These are phyloP conservation scores for Silene latifolia DNA, from an alignment of 148 eudicot genomes.

Conservation along the genomic window DNA sequence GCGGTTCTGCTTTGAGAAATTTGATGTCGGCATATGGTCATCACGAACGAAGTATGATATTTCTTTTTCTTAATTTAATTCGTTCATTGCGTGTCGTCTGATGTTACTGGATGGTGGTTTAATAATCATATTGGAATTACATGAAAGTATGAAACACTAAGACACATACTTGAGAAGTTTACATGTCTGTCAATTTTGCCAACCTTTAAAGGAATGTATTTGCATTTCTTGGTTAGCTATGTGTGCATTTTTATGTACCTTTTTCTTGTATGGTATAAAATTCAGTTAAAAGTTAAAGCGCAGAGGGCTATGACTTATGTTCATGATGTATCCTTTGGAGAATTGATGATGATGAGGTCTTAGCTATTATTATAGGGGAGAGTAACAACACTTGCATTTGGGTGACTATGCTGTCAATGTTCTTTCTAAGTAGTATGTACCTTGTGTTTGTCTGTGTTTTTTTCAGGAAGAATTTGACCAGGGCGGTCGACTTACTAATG, in stretches of 20 bases:
- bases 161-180: conserved; percentile 1
- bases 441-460: conserved; percentile 4
- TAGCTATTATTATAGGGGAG: neutral
- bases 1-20: conserved; percentile 68
- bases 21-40: conserved; percentile 81
- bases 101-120: too few relatives aligned
- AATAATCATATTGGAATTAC: neutral
- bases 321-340: neutral
- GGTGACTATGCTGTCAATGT: neutral
- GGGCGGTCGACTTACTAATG: conserved; percentile 53
- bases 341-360: neutral
- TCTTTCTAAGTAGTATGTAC: neutral
- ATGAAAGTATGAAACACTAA: neutral
- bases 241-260: neutral
- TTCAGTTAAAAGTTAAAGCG: neutral
- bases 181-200: too few relatives aligned
- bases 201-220: neutral
- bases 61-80: neutral
- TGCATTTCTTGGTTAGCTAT: neutral
- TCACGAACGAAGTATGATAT: conserved; percentile 59
- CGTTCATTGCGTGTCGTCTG: too few relatives aligned
- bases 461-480: conserved; percentile 49
- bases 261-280: neutral
- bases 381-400: neutral
- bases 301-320: neutral